phyloP scores from a whole-genome alignment of 345 rosid species.

The Pelargonium nanum region DNA sequence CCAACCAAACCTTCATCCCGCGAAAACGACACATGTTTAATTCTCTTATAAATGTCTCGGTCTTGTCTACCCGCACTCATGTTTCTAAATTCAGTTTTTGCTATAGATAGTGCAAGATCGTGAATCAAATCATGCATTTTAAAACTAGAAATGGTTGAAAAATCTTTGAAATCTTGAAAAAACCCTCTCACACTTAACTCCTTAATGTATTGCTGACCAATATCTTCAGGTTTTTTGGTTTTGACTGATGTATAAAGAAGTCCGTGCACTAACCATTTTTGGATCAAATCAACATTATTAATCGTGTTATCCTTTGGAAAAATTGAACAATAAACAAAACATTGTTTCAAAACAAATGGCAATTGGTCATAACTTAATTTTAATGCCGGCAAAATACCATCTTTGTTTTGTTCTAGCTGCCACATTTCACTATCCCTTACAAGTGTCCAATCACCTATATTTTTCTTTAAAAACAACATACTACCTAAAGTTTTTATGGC shows the following conservation, averaged over 20 bases:
- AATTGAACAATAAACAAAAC: slow-evolving; percentile 17
- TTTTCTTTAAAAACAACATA: neutral
- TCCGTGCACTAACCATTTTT: slow-evolving; percentile 22
- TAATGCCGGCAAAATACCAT: slow-evolving; percentile 2
- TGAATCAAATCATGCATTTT: slow-evolving; percentile 15
- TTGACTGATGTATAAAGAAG: slow-evolving; percentile 8
- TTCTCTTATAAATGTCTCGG: neutral
- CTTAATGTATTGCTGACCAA: slow-evolving; percentile 17
- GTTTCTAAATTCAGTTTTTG: neutral
- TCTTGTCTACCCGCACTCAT: neutral
- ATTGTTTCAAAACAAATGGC: slow-evolving; percentile 10
- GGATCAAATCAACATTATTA: slow-evolving; percentile 10
- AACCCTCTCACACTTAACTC: slow-evolving; percentile 15
- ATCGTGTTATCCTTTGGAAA: slow-evolving; percentile 18
- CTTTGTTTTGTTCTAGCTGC: neutral
- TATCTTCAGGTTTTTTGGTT: neutral
- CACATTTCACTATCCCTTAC: slow-evolving; percentile 10
- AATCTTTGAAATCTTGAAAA: slow-evolving; percentile 11
- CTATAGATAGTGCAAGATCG: slow-evolving; percentile 7
- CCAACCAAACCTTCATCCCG: neutral
- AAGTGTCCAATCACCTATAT: neutral
- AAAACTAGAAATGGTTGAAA: neutral
- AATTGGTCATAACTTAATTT: neutral
- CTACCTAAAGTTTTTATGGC: neutral
- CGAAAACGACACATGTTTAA: neutral